Base-by-base conservation (phyloP, 495 filamentous ascomycete species). In the Trichoderma reesei region DNA sequence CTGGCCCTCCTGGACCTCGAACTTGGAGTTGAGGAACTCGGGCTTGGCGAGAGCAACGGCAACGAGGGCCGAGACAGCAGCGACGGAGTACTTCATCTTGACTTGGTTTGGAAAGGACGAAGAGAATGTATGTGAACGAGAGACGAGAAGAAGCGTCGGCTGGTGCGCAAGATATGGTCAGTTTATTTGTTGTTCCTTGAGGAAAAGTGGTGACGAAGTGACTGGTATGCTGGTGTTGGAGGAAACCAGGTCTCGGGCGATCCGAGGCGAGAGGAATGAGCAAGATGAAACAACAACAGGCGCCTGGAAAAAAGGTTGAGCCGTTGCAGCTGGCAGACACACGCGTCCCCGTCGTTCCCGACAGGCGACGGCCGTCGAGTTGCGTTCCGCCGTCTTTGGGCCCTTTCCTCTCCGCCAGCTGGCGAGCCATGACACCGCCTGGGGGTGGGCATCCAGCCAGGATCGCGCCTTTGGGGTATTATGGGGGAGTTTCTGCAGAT, bases 11-110 rank as follows among this genome's bases (percentile, higher is more conserved):
- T 59, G 7, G 41, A 80, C 71, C 11, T 72, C 59, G 65, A 73
- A 80, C 66, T 66, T 63, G 63, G 64, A 70, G 74, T 80, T 80
- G 74, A 72, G 75, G 68, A 81, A 61, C n/a, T 59, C 59, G 59
- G 70, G 65, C 67, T 70, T 66, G 61, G 76, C 78, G 61, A 70
- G 67, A 42, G 63, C 78, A 59, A 71, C 63, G 63, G 76, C 73
- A 61, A 74, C 73, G 67, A 81, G 68, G 63, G 71, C 72, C 65
- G 73, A 70, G 62, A 79, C 20, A 41, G 74, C 61, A 56, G 68
- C 63, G 62, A 75, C 31, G 54, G 71, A 67, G 69, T 70, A 72
- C 76, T 80, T 79, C 79, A 82, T 82, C 63, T 69, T 80, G 73
- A 61, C 39, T 26, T 39, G 42, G 14, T 14, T 64, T 13, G 16